Conservation (phyloP, 2,329 filamentous ascomycete genomes). For the Fusarium verrucosum region DNA sequence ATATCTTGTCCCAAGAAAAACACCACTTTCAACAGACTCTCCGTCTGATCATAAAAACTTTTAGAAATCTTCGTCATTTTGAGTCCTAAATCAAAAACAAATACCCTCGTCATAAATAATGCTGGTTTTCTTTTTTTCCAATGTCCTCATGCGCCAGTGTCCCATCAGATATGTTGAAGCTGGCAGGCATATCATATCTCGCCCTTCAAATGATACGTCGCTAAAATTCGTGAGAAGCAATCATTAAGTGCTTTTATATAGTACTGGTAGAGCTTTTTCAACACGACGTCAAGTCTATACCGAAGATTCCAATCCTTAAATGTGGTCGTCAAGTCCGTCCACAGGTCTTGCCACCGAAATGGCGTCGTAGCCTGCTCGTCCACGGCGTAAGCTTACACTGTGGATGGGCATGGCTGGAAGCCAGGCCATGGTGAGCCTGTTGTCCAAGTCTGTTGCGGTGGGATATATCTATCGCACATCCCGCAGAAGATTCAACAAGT, state of each 20-base stretch:
- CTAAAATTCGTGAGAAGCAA: conserved; percentile 13
- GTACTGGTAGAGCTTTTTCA: conserved; percentile 19
- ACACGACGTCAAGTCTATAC: conserved; percentile 10
- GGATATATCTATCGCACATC: conserved; percentile 43
- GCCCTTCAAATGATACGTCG: conserved; percentile 12
- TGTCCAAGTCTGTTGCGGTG: conserved; percentile 26
- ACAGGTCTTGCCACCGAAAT: conserved; percentile 10
- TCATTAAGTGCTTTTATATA: conserved; percentile 28
- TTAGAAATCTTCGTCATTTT: conserved; percentile 6
- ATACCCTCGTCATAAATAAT: conserved; percentile 4
- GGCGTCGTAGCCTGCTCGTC: conserved; percentile 3
- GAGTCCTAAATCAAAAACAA: conserved; percentile 2
- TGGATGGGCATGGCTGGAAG: neutral
- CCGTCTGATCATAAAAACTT: conserved; percentile 25
- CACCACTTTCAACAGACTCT: conserved; percentile 6
- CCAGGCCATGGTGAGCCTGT: conserved; percentile 5
- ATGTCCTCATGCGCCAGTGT: conserved; percentile 17
- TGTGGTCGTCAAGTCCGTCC: conserved; percentile 28
- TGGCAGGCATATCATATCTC: neutral
- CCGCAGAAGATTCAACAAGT: conserved; percentile 34
- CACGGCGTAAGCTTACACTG: neutral
- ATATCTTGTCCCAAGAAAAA: conserved; percentile 4
- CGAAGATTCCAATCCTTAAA: conserved; percentile 7
- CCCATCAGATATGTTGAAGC: neutral
- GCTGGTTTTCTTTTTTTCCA: conserved; percentile 12